Percentiles rank a stretch among this genome's conserved stretches.
Evolutionary conservation across 306 rosid species (phyloP).

Genomic region (Chamaecrista fasciculata): DNA sequence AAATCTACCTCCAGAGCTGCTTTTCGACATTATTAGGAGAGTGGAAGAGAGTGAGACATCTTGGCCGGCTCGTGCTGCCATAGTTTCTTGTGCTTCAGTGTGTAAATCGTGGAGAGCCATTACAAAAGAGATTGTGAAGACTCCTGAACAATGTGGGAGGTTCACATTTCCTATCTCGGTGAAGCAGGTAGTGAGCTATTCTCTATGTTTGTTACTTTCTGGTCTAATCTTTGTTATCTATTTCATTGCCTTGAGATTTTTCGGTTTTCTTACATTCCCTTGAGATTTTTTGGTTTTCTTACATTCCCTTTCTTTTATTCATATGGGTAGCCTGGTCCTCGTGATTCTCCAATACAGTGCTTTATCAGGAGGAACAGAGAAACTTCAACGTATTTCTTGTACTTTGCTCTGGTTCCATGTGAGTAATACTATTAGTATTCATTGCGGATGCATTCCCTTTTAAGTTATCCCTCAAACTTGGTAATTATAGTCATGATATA

Average conservation of each 20-base stretch:
- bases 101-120: conserved; percentile 75
- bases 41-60: conserved; percentile 65
- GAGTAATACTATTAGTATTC: conserved; percentile 32
- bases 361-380: conserved; percentile 71
- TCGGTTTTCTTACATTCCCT: conserved; percentile 1
- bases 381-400: conserved; percentile 53
- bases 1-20: conserved; percentile 70
- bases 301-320: conserved; percentile 14
- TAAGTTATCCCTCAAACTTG: not conserved
- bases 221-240: not conserved
- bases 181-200: conserved; percentile 54
- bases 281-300: conserved; percentile 8
- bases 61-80: conserved; percentile 65
- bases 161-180: conserved; percentile 80
- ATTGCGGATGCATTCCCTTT: not conserved
- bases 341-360: conserved; percentile 67
- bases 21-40: conserved; percentile 63
- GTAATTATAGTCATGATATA: not conserved
- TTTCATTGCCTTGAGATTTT: not conserved
- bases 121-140: conserved; percentile 52
- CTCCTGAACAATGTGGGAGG: conserved; percentile 85
- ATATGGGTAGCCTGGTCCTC: conserved; percentile 72
- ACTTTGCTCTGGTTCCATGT: conserved; percentile 66
- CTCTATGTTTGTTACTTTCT: not conserved
- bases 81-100: conserved; percentile 70